These are phyloP conservation scores for Ramularia collo-cygni DNA, from an alignment of 2,329 filamentous ascomycete genomes.

Conservation along the genomic window DNA sequence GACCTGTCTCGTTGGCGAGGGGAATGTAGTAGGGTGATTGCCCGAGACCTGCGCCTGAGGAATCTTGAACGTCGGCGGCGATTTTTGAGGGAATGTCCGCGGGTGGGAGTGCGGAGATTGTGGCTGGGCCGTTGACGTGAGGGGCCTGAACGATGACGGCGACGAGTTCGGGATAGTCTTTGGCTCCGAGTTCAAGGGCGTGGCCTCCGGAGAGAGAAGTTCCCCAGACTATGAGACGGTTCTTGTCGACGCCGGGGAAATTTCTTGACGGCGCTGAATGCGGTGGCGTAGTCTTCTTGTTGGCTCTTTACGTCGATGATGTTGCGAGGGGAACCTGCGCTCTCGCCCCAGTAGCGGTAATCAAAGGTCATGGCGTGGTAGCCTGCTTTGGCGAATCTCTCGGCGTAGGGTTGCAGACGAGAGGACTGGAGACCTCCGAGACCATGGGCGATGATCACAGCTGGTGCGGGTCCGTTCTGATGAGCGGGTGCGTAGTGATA, in stretches of 20 bases:
- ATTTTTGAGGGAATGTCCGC: neutral
- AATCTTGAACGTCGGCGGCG: conserved; percentile 3
- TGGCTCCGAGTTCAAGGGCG: conserved; percentile 4
- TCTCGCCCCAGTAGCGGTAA: conserved; percentile 8
- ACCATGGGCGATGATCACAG: conserved; percentile 6
- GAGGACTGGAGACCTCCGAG: conserved; percentile 7
- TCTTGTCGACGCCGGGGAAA: conserved; percentile 3
- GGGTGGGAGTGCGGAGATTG: conserved; percentile 1
- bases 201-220: conserved; percentile 7
- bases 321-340: conserved; percentile 5
- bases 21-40: conserved; percentile 2
- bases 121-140: conserved; percentile 5
- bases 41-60: neutral
- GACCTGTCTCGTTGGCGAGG: neutral
- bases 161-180: neutral
- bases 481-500: conserved; percentile 4
- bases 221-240: conserved; percentile 5
- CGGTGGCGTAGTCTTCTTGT: conserved; percentile 6
- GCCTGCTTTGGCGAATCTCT: conserved; percentile 6
- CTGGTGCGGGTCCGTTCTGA: conserved; percentile 1
- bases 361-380: conserved; percentile 8
- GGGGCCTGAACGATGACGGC: conserved; percentile 6
- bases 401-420: conserved; percentile 6
- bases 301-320: conserved; percentile 5
- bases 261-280: conserved; percentile 1